Conservation (phyloP, 176 grass and related monocot species). For the Thinopyrum elongatum region DNA sequence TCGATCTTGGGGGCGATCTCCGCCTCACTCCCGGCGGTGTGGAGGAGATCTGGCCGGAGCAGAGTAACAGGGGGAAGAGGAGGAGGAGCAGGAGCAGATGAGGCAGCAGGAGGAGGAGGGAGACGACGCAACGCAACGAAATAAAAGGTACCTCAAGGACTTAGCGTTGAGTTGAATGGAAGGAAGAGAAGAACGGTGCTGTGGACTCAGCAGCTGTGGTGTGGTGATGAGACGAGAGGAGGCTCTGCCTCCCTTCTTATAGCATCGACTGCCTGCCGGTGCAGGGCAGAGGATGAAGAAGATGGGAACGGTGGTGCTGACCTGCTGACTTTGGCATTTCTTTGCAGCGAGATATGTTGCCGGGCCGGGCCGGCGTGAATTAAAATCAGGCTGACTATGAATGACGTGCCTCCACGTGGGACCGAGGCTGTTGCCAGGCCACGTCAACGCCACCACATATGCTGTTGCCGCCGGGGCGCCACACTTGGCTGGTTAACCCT, state of each 20-base stretch:
- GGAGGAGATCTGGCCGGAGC: too few species aligned
- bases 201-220: neutral
- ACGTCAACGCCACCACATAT: neutral
- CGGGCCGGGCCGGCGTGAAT: too few species aligned
- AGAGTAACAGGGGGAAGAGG: neutral
- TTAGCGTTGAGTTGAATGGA: too few species aligned
- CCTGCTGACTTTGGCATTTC: neutral
- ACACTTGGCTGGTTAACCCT: too few species aligned
- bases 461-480: too few species aligned
- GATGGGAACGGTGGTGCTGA: neutral
- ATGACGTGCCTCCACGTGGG: neutral
- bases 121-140: neutral
- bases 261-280: neutral
- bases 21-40: too few species aligned
- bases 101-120: too few species aligned
- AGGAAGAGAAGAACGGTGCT: neutral
- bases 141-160: neutral
- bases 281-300: too few species aligned
- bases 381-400: neutral
- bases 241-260: neutral
- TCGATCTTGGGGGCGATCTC: too few species aligned
- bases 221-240: slow-evolving; percentile 2
- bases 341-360: neutral
- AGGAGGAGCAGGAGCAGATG: neutral
- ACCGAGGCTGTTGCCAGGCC: neutral